A percentile compares a stretch with the other conserved stretches of the same genome.
These are phyloP conservation scores for Rubia tinctorum DNA, from an alignment of 305 asterid species.

Conservation along the genomic window DNA sequence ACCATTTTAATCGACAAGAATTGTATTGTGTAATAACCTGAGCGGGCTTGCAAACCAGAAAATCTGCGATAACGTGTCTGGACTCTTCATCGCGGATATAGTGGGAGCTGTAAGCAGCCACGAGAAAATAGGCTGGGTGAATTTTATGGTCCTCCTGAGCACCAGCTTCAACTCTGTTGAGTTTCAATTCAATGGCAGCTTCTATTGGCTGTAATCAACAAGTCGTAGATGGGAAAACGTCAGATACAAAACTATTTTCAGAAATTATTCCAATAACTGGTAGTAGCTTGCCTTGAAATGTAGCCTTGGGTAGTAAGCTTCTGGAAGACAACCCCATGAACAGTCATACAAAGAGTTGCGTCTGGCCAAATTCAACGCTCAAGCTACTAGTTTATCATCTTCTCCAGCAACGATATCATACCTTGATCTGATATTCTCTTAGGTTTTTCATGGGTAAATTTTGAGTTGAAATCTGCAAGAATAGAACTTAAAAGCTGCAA, in stretches of 20 bases:
- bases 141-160: constrained; percentile 99
- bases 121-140: constrained; percentile 66
- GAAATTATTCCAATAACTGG: constrained; percentile 53
- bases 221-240: neutral
- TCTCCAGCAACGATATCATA: constrained; percentile 62
- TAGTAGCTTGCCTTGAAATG: constrained; percentile 98
- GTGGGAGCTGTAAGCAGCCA: constrained; percentile 16
- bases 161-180: constrained; percentile 89
- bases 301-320: constrained; percentile 74
- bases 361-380: constrained; percentile 91
- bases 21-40: constrained; percentile 49
- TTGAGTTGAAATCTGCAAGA: constrained; percentile 74
- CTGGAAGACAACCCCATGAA: constrained; percentile 97
- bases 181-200: constrained; percentile 91
- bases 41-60: constrained; percentile 73
- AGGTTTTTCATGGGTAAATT: constrained; percentile 90
- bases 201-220: constrained; percentile 72
- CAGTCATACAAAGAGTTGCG: constrained; percentile 90
- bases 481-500: constrained; percentile 16
- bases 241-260: neutral
- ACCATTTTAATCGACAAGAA: neutral
- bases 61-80: constrained; percentile 27
- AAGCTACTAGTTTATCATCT: constrained; percentile 77
- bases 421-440: constrained; percentile 93
- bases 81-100: constrained; percentile 14